These are phyloP conservation scores for Paspalum vaginatum DNA, from an alignment of 176 grass and related monocot genomes.

Conservation along the genomic window DNA sequence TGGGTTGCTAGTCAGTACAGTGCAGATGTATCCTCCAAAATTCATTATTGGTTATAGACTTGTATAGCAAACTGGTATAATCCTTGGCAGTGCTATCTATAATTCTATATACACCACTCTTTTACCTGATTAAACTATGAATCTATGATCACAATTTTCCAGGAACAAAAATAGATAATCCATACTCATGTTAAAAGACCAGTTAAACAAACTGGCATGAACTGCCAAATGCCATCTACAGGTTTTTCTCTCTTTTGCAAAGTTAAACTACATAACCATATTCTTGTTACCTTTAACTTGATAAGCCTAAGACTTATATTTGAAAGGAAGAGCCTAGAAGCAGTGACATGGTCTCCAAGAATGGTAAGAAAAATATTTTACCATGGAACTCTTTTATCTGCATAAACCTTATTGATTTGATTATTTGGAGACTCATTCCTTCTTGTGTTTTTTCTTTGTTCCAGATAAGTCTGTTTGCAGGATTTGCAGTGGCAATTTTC, in stretches of 20 bases:
- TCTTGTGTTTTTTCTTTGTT: constrained; percentile 15
- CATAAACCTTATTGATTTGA: constrained; percentile 16
- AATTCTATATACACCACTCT: constrained; percentile 18
- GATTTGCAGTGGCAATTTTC: constrained; percentile 54
- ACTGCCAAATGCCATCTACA: neutral
- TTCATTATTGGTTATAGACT: neutral
- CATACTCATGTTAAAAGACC: neutral
- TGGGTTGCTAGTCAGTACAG: constrained; percentile 55
- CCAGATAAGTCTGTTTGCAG: constrained; percentile 53
- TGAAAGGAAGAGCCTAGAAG: constrained; percentile 55
- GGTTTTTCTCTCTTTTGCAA: constrained; percentile 1
- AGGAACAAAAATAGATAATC: constrained; percentile 6
- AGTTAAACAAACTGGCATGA: neutral
- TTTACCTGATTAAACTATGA: constrained; percentile 7
- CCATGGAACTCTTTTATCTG: constrained; percentile 3
- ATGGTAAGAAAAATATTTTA: constrained; percentile 42
- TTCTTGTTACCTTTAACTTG: constrained; percentile 26
- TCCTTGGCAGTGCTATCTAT: neutral
- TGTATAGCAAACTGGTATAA: constrained; percentile 18
- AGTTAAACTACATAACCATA: constrained; percentile 2
- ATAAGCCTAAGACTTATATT: constrained; percentile 51
- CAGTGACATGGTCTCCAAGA: constrained; percentile 54
- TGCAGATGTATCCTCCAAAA: constrained; percentile 71
- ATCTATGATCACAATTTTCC: neutral
- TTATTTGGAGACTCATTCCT: constrained; percentile 23